These are phyloP conservation scores for Linum lewisii DNA, from an alignment of 345 rosid species.

Conservation along the genomic window DNA sequence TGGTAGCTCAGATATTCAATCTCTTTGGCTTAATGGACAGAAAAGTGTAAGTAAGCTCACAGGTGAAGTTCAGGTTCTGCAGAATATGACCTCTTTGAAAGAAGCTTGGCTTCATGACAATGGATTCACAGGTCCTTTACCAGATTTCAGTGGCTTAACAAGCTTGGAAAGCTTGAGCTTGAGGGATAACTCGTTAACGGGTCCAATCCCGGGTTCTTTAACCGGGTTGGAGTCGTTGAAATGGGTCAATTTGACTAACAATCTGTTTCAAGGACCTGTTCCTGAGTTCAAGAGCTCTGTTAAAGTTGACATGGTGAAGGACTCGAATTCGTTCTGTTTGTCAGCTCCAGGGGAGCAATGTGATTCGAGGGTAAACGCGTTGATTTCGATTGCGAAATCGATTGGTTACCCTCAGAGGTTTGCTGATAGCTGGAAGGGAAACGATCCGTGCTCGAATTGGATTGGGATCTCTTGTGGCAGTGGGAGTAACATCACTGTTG, in stretches of 20 bases:
- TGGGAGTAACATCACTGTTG: not conserved
- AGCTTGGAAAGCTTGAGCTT: constrained; percentile 2
- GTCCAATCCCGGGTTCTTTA: not conserved
- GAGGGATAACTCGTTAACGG: constrained; percentile 1
- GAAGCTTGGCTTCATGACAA: constrained; percentile 7
- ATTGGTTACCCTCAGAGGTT: not conserved
- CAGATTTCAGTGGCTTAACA: not conserved
- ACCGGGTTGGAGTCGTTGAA: not conserved
- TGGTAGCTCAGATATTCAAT: not conserved
- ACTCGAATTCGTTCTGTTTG: not conserved
- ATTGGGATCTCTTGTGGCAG: not conserved
- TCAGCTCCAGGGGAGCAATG: not conserved
- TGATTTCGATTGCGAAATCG: not conserved
- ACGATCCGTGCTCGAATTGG: constrained; percentile 7
- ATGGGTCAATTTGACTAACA: constrained; percentile 6
- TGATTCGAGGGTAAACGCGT: not conserved
- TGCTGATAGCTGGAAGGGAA: constrained; percentile 4
- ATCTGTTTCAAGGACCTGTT: not conserved
- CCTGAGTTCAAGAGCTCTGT: constrained; percentile 1
- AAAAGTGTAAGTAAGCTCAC: not conserved
- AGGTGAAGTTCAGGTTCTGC: not conserved
- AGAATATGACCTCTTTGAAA: not conserved
- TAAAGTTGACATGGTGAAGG: not conserved
- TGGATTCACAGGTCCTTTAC: not conserved
- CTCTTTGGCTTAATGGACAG: constrained; percentile 6